Conservation (phyloP, 345 rosid species). For the Cardamine occulta region DNA sequence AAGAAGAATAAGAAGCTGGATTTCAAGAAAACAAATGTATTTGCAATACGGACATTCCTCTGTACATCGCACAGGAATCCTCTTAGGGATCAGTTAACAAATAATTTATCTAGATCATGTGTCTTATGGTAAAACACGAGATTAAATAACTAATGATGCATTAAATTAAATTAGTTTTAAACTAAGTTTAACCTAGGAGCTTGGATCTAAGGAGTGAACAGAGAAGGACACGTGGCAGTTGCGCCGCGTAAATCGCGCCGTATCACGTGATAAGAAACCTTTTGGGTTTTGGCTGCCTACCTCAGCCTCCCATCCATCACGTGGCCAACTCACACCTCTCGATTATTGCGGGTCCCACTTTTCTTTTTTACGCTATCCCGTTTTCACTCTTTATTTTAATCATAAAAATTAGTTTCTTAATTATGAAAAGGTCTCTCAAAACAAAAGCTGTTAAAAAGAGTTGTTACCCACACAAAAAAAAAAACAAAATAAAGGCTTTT, state of each 20-base stretch:
- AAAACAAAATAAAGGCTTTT: too few species aligned
- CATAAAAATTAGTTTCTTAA: not conserved
- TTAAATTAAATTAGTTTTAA: not conserved
- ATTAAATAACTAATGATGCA: slow-evolving; percentile 34
- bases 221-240: slow-evolving; percentile 39
- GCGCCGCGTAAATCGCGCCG: slow-evolving; percentile 40
- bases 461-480: not conserved
- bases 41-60: slow-evolving; percentile 41
- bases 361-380: slow-evolving; percentile 42
- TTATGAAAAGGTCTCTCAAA: not conserved
- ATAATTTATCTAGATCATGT: slow-evolving; percentile 15
- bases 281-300: slow-evolving; percentile 35
- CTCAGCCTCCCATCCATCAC: slow-evolving; percentile 43
- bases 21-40: slow-evolving; percentile 22
- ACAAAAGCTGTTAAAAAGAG: not conserved
- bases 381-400: not conserved
- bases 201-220: not conserved
- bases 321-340: slow-evolving; percentile 48
- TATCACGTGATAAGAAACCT: slow-evolving; percentile 44
- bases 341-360: slow-evolving; percentile 41
- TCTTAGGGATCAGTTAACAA: slow-evolving; percentile 51
- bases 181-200: not conserved
- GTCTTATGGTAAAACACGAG: slow-evolving; percentile 36
- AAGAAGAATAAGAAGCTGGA: slow-evolving; percentile 30
- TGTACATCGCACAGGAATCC: slow-evolving; percentile 40